Evolutionary conservation across 2,329 filamentous ascomycete species (phyloP).

Genomic region (Coniochaeta sp.): DNA sequence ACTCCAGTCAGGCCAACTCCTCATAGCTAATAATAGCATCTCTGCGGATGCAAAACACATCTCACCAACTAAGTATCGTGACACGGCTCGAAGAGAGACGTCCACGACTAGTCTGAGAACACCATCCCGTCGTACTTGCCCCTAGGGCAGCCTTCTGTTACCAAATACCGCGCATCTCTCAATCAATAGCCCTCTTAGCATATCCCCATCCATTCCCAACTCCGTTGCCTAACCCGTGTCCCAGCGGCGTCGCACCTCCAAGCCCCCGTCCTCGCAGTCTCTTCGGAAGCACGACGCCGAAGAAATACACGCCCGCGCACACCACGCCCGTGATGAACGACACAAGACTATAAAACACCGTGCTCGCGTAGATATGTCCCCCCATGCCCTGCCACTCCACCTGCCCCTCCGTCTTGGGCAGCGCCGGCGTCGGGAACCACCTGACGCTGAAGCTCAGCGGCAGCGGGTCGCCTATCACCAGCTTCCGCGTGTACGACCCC

Average conservation of each 20-base stretch:
- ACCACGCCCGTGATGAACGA: constrained; percentile 49
- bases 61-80: not conserved
- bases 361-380: constrained; percentile 56
- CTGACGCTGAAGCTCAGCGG: constrained; percentile 72
- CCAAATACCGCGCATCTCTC: too few species aligned
- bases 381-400: constrained; percentile 60
- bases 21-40: not conserved
- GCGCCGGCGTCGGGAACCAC: constrained; percentile 73
- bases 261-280: constrained; percentile 41
- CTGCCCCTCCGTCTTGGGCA: constrained; percentile 60
- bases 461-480: constrained; percentile 82
- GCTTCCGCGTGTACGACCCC: constrained; percentile 47
- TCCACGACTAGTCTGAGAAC: not conserved
- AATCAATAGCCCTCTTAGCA: constrained; percentile 43
- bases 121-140: not conserved
- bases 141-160: too few species aligned
- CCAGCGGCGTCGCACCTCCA: constrained; percentile 50
- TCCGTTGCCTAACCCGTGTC: constrained; percentile 40
- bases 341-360: constrained; percentile 53
- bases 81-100: not conserved
- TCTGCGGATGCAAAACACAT: not conserved
- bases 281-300: constrained; percentile 50
- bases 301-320: constrained; percentile 50
- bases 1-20: constrained; percentile 1
- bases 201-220: constrained; percentile 54